Evolutionary conservation across 345 rosid species (phyloP).

Genomic region (Combretum micranthum): DNA sequence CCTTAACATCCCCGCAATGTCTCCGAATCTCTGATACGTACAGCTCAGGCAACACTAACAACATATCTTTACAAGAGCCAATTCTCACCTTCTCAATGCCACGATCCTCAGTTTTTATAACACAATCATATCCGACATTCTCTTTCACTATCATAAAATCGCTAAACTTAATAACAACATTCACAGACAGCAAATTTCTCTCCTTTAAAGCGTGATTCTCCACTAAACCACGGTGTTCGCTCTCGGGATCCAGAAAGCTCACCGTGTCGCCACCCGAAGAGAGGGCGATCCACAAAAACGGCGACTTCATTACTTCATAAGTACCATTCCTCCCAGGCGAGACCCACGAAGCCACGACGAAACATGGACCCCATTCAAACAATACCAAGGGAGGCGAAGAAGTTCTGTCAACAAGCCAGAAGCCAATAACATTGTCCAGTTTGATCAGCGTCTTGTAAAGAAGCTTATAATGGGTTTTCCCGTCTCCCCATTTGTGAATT

Average conservation of each 20-base stretch:
- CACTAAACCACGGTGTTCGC: conserved; percentile 11
- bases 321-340: conserved; percentile 33
- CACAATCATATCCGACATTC: conserved; percentile 19
- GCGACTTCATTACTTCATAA: conserved; percentile 30
- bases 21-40: conserved; percentile 47
- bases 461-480: conserved; percentile 39
- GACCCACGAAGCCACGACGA: conserved; percentile 47
- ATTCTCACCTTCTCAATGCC: conserved; percentile 28
- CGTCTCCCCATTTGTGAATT: conserved; percentile 64
- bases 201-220: conserved; percentile 13
- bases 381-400: conserved; percentile 20
- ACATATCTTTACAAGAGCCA: conserved; percentile 12
- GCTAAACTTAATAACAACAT: conserved; percentile 52
- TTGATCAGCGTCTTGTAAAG: conserved; percentile 46
- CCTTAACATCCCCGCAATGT: conserved; percentile 55
- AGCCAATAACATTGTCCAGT: conserved; percentile 62
- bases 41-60: conserved; percentile 29
- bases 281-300: conserved; percentile 49
- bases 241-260: conserved; percentile 39
- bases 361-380: conserved; percentile 76
- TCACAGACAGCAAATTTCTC: conserved; percentile 43
- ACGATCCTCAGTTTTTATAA: conserved; percentile 7
- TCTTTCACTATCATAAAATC: conserved; percentile 56
- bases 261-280: conserved; percentile 43
- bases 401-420: conserved; percentile 64